phyloP scores from a whole-genome alignment of 495 filamentous ascomycete genomes.

The Daldinia vernicosa region DNA sequence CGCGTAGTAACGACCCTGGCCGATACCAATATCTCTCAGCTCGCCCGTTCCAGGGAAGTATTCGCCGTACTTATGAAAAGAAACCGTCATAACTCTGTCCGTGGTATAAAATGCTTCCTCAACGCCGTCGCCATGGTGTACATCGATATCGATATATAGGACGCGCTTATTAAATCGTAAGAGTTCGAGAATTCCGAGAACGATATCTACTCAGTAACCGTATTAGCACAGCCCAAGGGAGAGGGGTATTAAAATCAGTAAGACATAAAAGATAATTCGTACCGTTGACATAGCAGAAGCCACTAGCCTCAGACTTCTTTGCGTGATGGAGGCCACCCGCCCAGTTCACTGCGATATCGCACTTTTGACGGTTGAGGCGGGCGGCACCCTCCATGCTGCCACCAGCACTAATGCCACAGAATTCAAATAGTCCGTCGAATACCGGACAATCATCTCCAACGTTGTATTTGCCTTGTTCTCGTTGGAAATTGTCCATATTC shows the following conservation, averaged over 20 bases:
- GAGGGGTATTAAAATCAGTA: conserved; percentile 10
- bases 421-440: conserved; percentile 97
- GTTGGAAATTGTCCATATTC: conserved; percentile 94
- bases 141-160: conserved; percentile 97
- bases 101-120: conserved; percentile 98
- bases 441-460: conserved; percentile 98
- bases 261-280: conserved; percentile 40
- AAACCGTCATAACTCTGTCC: conserved; percentile 97
- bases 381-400: conserved; percentile 98
- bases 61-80: conserved; percentile 98
- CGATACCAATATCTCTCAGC: conserved; percentile 93
- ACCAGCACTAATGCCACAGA: conserved; percentile 96
- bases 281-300: conserved; percentile 99
- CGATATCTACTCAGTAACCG: conserved; percentile 73
- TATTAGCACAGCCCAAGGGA: neutral
- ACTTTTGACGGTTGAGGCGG: conserved; percentile 89
- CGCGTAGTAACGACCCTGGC: conserved; percentile 89
- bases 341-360: conserved; percentile 98
- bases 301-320: conserved; percentile 95
- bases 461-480: conserved; percentile 96
- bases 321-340: conserved; percentile 97
- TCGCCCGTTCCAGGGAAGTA: conserved; percentile 99
- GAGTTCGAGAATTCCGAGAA: conserved; percentile 95
- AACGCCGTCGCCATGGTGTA: conserved; percentile 97
- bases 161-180: conserved; percentile 92